phyloP scores from a whole-genome alignment of 495 filamentous ascomycete species.

The Xylaria venustula region DNA sequence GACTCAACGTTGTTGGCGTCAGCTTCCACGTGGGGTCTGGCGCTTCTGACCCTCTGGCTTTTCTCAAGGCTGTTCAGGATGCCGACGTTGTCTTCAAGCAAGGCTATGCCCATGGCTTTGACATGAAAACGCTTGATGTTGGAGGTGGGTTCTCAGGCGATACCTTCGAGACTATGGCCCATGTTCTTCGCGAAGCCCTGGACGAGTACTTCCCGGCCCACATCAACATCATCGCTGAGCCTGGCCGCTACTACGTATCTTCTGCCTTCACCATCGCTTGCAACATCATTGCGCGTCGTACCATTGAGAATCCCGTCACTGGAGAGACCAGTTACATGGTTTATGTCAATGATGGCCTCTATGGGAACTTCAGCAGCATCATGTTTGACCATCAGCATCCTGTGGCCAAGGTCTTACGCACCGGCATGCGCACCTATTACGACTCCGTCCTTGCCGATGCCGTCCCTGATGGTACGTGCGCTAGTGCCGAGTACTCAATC shows the following conservation, averaged over 20 bases:
- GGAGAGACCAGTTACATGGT: conserved; percentile 79
- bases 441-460: conserved; percentile 38
- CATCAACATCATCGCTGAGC: conserved; percentile 91
- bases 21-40: conserved; percentile 98
- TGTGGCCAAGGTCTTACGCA: conserved; percentile 73
- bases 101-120: conserved; percentile 72
- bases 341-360: conserved; percentile 94
- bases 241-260: conserved; percentile 91
- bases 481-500: conserved; percentile 78
- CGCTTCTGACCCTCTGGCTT: conserved; percentile 84
- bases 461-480: conserved; percentile 22
- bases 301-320: conserved; percentile 57
- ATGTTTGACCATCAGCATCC: conserved; percentile 98
- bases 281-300: conserved; percentile 93
- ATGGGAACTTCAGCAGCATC: conserved; percentile 97
- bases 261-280: conserved; percentile 90
- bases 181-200: conserved; percentile 72
- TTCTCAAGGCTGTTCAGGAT: conserved; percentile 85
- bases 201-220: conserved; percentile 83
- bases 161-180: conserved; percentile 87
- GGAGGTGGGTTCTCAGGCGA: conserved; percentile 89
- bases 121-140: conserved; percentile 85
- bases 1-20: conserved; percentile 92
- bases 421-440: conserved; percentile 52
- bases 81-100: conserved; percentile 88